Percentiles rank a stretch among this genome's conserved stretches.
phyloP scores from a whole-genome alignment of 2,329 filamentous ascomycete genomes.

The Aphanocladium album region DNA sequence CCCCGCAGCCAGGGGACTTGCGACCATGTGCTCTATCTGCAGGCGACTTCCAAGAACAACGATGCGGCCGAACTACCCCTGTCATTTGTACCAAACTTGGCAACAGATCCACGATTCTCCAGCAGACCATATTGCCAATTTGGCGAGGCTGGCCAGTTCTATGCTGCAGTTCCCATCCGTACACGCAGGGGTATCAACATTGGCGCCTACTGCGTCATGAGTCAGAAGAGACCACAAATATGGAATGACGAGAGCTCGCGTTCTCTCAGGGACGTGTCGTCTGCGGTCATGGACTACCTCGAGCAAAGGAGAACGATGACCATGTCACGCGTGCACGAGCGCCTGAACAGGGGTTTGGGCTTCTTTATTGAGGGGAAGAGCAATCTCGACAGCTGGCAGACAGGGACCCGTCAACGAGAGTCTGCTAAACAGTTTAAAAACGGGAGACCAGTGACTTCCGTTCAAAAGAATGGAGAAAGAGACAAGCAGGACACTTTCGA shows the following conservation, averaged over 20 bases:
- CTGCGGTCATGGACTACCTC: constrained; percentile 28
- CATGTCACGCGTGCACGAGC: constrained; percentile 23
- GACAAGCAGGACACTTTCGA: background rate
- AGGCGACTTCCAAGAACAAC: background rate
- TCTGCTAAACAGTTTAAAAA: too few relatives aligned
- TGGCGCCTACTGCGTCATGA: constrained; percentile 27
- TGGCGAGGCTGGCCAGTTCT: constrained; percentile 24
- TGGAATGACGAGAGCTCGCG: constrained; percentile 21
- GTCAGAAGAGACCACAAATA: constrained; percentile 4
- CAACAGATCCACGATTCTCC: constrained; percentile 23
- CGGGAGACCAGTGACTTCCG: constrained; percentile 10
- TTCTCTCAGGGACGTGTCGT: constrained; percentile 18
- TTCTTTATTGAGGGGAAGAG: constrained; percentile 24
- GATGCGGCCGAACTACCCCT: constrained; percentile 20
- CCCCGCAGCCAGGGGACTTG: constrained; percentile 18
- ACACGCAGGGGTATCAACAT: constrained; percentile 29
- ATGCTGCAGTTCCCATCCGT: constrained; percentile 31
- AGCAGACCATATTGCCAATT: constrained; percentile 16
- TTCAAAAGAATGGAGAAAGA: background rate
- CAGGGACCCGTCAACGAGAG: too few relatives aligned
- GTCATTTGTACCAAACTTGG: constrained; percentile 26
- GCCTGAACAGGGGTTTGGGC: constrained; percentile 29
- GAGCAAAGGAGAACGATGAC: constrained; percentile 21
- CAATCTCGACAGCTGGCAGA: constrained; percentile 13
- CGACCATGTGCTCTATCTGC: constrained; percentile 17